Evolutionary conservation across 2,329 filamentous ascomycete species (phyloP), one percentile per base, ranked within the genome.

Genomic region (Tolypocladium inflatum): DNA sequence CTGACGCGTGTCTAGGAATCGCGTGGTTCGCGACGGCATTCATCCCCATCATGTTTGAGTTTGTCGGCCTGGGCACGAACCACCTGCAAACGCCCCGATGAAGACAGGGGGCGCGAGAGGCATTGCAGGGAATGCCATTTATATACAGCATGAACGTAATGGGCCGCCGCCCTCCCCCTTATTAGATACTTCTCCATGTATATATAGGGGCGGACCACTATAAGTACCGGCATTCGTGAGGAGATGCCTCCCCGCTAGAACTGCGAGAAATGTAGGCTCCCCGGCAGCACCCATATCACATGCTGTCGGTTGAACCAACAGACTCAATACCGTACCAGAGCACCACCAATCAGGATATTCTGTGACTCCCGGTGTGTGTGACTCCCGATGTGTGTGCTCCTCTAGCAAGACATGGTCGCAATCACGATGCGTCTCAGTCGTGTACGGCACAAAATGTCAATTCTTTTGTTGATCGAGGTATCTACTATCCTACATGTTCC

Each of bases 21-120:
- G 91, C 81, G 55, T 91, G 87, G 85, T 77, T 95, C 60, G 89
- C 90, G 2, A 85, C 90, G 1, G 89, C 90, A 64, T 78, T 81
- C n/a, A 86, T 88, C 63, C 89, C 89, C 0, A 76, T 90, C 33
- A 71, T 90, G 45, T 92, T 94, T 68, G 83, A 90, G 68, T 63
- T 83, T 52, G 70, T 86, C 38, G 78, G 79, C 3, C 62, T 82
- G 51, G 78, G 78, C 35, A 75, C 76, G n/a, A 75, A 72, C 56
- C 74, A 75, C 59, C 63, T 74, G 17, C 60, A 64, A 54, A 4
- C 26, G 26, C 39, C 63, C 48, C 60, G 60, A 58, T 63, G 56
- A 64, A 3, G 48, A 37, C 19, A 13, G 13, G 48, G 30, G 23
- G 30, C 48, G 2, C 19, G 7, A 21, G 48, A 37, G 48, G 17